A percentile compares a stretch with the other conserved stretches of the same genome.
phyloP scores from a whole-genome alignment of 495 filamentous ascomycete species.

The Tuber melanosporum region DNA sequence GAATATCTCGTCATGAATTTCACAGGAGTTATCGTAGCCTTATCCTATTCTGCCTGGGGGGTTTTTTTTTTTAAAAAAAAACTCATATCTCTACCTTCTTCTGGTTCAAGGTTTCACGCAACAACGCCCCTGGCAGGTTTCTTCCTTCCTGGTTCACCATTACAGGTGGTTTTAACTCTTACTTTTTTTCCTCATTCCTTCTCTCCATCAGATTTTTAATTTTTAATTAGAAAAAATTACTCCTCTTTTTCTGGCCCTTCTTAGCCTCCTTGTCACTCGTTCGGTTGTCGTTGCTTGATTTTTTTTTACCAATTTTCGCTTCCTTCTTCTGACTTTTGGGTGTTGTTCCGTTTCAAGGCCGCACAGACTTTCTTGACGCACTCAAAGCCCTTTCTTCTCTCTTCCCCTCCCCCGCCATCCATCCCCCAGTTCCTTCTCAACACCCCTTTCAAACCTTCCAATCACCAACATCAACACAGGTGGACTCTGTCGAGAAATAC shows the following conservation, averaged over 20 bases:
- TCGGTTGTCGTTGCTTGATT: conserved; percentile 1
- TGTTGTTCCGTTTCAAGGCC: conserved; percentile 24
- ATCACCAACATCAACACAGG: conserved; percentile 1
- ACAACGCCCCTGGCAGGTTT: not conserved
- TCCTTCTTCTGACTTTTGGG: conserved; percentile 20
- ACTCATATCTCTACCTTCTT: not conserved
- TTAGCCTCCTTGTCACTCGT: not conserved
- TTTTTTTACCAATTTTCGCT: conserved; percentile 12
- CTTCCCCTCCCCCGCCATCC: conserved; percentile 41
- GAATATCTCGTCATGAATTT: not conserved
- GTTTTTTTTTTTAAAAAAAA: too few species aligned
- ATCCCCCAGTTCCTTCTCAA: conserved; percentile 33
- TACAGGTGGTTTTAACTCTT: conserved; percentile 1
- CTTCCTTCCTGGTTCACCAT: not conserved
- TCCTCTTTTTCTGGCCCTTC: not conserved
- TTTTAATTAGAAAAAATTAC: conserved; percentile 12
- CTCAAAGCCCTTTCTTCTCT: conserved; percentile 34
- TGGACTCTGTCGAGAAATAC: not conserved
- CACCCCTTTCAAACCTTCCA: conserved; percentile 33
- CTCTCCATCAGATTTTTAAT: conserved; percentile 22
- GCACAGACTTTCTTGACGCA: conserved; percentile 34
- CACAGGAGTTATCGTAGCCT: not conserved
- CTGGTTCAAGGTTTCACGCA: not conserved
- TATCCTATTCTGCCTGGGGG: not conserved
- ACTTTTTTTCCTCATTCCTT: conserved; percentile 5